Evolutionary conservation across 2,329 filamentous ascomycete species (phyloP), one percentile per base, ranked within the genome.

Genomic region (Sphaerostilbella broomeana): DNA sequence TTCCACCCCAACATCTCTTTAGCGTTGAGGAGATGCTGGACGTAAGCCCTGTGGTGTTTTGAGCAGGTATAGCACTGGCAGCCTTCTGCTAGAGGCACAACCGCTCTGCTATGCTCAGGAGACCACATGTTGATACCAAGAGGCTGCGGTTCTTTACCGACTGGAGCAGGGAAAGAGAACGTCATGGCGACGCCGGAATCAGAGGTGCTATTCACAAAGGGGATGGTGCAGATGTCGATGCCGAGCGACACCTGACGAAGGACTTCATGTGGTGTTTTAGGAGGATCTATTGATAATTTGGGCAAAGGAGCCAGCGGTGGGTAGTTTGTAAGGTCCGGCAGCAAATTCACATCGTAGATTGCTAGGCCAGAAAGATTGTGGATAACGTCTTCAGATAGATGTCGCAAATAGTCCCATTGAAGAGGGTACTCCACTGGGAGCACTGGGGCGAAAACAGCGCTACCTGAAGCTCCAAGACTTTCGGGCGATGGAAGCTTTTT

Each of bases 1-100:
- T 83, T 85, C 92, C 92, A 98, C 17, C 84, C 90, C 4, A 95
- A 77, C 92, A 98, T 97, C 62, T 98, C 92, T 56, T 89, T 94
- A 1, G 92, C 88, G 32, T 78, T 73, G 5, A 98, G 75, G 1
- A 97, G 72, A 60, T 98, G 92, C 48, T 88, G 83, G 24, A 98
- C 56, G 61, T 86, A 98, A 0, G 92, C 90, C 35, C 82, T 72
- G 61, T 95, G 87, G 60, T 97, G 90, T 13, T 75, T 75, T 2
- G 70, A 77, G 68, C 92, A 98, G 16, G 87, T 70, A 59, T 94
- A 90, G 69, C 92, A 98, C 35, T 63, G 51, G 60, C 92, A 98
- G 12, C 62, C 71, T 5, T 70, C 52, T 1, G 62, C 56, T 3
- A 95, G 65, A 0, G 90, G 81, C 0, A 61, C 60, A 1, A 86